Evolutionary conservation across 148 eudicot genomes (phyloP).

Genomic region (Fagopyrum esculentum): DNA sequence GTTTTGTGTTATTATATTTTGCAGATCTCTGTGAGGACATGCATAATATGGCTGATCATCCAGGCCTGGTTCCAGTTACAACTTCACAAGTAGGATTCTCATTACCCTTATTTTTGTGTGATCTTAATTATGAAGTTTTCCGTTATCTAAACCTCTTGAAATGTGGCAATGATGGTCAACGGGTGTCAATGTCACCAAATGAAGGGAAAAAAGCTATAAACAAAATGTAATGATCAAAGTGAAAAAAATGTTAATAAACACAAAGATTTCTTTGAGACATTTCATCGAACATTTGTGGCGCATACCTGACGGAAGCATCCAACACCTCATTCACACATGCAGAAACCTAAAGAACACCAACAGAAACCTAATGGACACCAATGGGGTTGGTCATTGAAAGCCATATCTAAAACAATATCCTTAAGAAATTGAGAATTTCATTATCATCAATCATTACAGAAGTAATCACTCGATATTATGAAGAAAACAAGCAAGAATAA

Average conservation of each 20-base stretch:
- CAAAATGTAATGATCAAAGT: too few species aligned
- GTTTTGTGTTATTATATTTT: not conserved
- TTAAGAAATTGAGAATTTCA: not conserved
- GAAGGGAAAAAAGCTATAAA: too few species aligned
- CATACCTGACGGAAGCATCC: too few species aligned
- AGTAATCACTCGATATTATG: not conserved
- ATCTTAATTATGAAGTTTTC: not conserved
- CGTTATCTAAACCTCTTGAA: not conserved
- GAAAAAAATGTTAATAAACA: too few species aligned
- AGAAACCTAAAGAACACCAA: too few species aligned
- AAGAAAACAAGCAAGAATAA: not conserved
- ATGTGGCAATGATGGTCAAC: too few species aligned
- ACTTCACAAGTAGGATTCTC: slow-evolving; percentile 53
- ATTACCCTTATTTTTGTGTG: not conserved
- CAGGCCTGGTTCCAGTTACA: slow-evolving; percentile 90
- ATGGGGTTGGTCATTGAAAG: too few species aligned
- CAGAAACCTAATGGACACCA: too few species aligned
- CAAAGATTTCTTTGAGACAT: too few species aligned
- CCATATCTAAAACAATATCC: not conserved
- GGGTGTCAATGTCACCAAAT: too few species aligned
- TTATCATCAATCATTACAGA: not conserved
- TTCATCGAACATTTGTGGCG: too few species aligned
- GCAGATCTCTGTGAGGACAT: slow-evolving; percentile 91
- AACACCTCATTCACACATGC: too few species aligned
- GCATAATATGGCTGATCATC: slow-evolving; percentile 94